phyloP scores from a whole-genome alignment of 2,329 filamentous ascomycete species.

The Ophiostoma australiae region DNA sequence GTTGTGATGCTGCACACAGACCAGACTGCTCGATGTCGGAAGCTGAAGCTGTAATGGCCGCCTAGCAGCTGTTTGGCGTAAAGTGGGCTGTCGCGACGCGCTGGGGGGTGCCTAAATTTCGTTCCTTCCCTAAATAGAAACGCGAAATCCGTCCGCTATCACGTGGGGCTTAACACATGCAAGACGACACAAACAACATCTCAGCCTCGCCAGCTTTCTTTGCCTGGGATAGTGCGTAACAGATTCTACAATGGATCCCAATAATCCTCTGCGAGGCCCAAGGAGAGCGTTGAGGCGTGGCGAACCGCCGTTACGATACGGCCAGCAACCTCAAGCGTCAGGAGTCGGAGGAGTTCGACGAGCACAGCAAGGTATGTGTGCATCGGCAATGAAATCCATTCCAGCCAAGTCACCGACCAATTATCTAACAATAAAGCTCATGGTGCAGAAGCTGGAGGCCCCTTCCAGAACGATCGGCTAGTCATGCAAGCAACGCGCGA shows the following conservation, averaged over 20 bases:
- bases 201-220: background rate
- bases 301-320: conserved; percentile 19
- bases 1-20: background rate
- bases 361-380: background rate
- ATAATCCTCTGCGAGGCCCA: conserved; percentile 24
- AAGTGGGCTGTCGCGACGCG: conserved; percentile 24
- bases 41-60: conserved; percentile 5
- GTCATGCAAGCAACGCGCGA: conserved; percentile 1
- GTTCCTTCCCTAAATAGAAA: conserved; percentile 23
- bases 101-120: conserved; percentile 21
- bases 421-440: background rate
- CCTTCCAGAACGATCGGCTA: conserved; percentile 12
- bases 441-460: background rate
- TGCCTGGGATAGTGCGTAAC: background rate
- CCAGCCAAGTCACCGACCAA: background rate
- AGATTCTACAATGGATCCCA: conserved; percentile 23
- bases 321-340: background rate
- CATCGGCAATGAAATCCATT: background rate
- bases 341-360: background rate
- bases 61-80: conserved; percentile 3
- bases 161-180: conserved; percentile 23
- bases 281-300: conserved; percentile 22
- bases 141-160: conserved; percentile 27
- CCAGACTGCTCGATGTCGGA: background rate
- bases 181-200: background rate